phyloP scores from a whole-genome alignment of 75 land plant genomes.

The Isoetes taiwanensis region DNA sequence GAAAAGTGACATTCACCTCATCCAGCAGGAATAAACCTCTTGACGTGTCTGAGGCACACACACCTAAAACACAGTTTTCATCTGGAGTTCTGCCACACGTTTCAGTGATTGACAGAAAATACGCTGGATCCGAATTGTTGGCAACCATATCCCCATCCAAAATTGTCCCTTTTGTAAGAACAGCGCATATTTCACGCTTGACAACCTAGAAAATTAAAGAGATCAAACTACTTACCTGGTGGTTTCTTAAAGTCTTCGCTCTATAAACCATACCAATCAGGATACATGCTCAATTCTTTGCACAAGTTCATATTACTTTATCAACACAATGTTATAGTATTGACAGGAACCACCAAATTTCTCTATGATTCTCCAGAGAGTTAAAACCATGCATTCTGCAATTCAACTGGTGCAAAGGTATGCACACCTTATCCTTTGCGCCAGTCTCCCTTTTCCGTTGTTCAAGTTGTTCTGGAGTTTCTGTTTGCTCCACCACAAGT shows the following conservation, averaged over 20 bases:
- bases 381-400: too few relatives aligned
- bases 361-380: neutral
- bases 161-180: constrained; percentile 85
- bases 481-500: constrained; percentile 90
- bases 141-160: constrained; percentile 61
- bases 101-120: constrained; percentile 65
- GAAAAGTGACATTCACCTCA: constrained; percentile 50
- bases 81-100: constrained; percentile 5
- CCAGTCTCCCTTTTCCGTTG: constrained; percentile 67
- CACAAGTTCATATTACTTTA: too few relatives aligned
- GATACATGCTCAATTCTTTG: too few relatives aligned
- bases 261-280: too few relatives aligned
- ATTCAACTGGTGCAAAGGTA: too few relatives aligned
- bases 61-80: constrained; percentile 30
- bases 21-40: constrained; percentile 70
- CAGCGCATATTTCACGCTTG: constrained; percentile 89
- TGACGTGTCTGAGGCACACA: constrained; percentile 80
- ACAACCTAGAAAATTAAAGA: constrained; percentile 49
- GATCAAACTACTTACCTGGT: neutral
- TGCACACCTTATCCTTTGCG: constrained; percentile 70
- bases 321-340: too few relatives aligned
- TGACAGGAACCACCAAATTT: neutral
- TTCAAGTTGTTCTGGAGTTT: constrained; percentile 94
- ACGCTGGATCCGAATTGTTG: constrained; percentile 49
- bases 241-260: constrained; percentile 7